Evolutionary conservation across 805 yeast genomes (phyloP), one percentile per base, ranked within the genome.

Genomic region (Tetrapisispora iriomotensis): DNA sequence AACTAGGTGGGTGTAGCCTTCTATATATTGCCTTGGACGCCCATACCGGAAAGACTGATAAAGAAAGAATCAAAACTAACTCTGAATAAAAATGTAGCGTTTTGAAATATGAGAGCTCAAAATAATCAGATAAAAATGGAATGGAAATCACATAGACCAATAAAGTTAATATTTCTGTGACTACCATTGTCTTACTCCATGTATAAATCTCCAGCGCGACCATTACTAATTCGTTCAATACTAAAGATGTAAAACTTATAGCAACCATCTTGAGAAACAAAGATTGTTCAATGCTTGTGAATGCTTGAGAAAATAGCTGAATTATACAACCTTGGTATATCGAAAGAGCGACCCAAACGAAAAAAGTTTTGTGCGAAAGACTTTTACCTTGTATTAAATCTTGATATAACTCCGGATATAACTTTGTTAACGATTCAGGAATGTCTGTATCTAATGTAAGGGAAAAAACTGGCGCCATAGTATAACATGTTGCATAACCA

Each of bases 401-500:
- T 52, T 82, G 82, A 65, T 92, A 92, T 30, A 92, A 70, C 59
- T 92, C 99, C 0, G 99, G 99, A 58, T 90, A 92, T 41, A 87
- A 68, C 42, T 79, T 79, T 1, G 95, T 92, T 46, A 92, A 72
- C 38, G 79, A 81, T 56, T 87, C 96, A 51, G 79, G 86, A 35
- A 92, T 88, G 58, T 92, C 99, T 40, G 79, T 77, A 58, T 92
- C 97, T 35, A 86, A 70, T 0, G 94, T 95, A 48, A 92, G 65
- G 0, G 96, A 83, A 52, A 92, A 92, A 2, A 92, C 97, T 0
- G 99, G 99, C 41, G 90, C 87, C 99, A 92, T 92, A 0, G 99
- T 92, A 61, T 92, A 92, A 39, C 86, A 72, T 0, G 99, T 92
- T 2, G 97, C 94, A 61, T 92, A 92, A 1, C 98, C 99, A 33